Evolutionary conservation across 306 rosid species (phyloP), one percentile per base, ranked within the genome.

Genomic region (Boehmeria nivea): DNA sequence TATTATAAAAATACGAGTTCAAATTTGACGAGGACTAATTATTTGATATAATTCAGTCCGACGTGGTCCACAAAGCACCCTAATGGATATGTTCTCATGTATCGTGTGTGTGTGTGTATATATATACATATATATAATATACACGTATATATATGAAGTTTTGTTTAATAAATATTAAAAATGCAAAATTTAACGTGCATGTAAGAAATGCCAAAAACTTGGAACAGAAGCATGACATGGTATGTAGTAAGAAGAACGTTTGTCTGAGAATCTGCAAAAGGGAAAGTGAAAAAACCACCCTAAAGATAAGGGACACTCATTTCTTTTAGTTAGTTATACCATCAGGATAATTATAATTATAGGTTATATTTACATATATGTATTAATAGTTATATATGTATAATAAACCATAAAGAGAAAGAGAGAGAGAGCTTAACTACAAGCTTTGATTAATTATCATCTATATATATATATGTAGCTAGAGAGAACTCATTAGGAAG

Each of bases 211-310:
- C 34, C 8, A 34, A 64, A 53, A 43, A 18, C 34, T 64, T 27
- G 44, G 67, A 40, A 56, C 24, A 44, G 18, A 63, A 38, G 40
- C 39, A 65, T 3, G 56, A 17, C 52, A 42, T 28, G 60, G 37
- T 21, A 65, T 59, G 70, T 52, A 58, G 53, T 62, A 43, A 51
- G 43, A 54, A 76, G 76, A 90, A 87, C 89, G 99, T 82, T 87
- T 78, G 85, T 77, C 76, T 64, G 80, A 75, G 97, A 91, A 91
- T 91, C 83, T 82, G 64, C 56, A 74, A 84, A 87, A 87, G 93
- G 62, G 62, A 87, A 83, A 78, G 81, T 27, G 70, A 49, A 80
- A n/a, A 85, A 82, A 54, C 61, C 71, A 77, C 73, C 81, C 81
- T 82, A 79, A 81, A 83, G 82, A 84, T 71, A 85, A 73, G 84